Evolutionary conservation across 208 protist species (phyloP).

Genomic region (Crithidia sp.): DNA sequence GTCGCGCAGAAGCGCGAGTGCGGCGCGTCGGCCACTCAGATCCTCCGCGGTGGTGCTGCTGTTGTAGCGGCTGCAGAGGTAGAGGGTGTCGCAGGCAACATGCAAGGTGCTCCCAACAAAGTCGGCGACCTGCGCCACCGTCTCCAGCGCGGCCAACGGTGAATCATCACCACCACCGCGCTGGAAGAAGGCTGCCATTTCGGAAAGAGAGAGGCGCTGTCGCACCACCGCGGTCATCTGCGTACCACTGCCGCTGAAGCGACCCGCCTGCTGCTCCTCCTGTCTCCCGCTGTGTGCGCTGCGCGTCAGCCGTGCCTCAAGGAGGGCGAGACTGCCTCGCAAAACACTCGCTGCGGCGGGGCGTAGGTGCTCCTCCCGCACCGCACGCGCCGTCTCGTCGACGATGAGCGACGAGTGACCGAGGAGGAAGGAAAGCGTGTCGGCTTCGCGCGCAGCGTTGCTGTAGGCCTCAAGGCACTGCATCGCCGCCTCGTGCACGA

Average conservation of each 20-base stretch:
- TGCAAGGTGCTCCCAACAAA: constrained; percentile 75
- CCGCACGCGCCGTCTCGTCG: constrained; percentile 78
- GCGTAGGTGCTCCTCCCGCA: constrained; percentile 67
- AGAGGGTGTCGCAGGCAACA: constrained; percentile 61
- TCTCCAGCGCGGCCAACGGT: constrained; percentile 2
- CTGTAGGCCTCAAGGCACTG: constrained; percentile 52
- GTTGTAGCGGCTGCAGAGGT: constrained; percentile 38
- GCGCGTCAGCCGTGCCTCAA: constrained; percentile 20
- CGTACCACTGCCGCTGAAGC: constrained; percentile 9
- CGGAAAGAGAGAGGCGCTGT: constrained; percentile 42
- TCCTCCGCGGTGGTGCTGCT: constrained; percentile 33
- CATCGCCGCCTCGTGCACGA: constrained; percentile 69
- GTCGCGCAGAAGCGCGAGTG: constrained; percentile 60
- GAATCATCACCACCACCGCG: not conserved
- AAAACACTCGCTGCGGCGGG: constrained; percentile 68
- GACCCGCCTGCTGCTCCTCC: not conserved
- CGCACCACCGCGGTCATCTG: constrained; percentile 44
- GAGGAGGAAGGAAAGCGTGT: constrained; percentile 66
- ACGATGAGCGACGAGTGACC: constrained; percentile 54
- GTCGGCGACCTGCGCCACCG: constrained; percentile 52
- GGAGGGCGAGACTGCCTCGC: constrained; percentile 55
- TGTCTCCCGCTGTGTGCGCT: not conserved
- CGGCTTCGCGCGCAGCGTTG: constrained; percentile 33
- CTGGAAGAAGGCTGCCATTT: constrained; percentile 26
- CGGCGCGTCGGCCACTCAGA: constrained; percentile 40